Percentiles rank a stretch among this genome's conserved stretches.
These are phyloP conservation scores for Linum trigynum DNA, from an alignment of 345 rosid species.

Conservation along the genomic window DNA sequence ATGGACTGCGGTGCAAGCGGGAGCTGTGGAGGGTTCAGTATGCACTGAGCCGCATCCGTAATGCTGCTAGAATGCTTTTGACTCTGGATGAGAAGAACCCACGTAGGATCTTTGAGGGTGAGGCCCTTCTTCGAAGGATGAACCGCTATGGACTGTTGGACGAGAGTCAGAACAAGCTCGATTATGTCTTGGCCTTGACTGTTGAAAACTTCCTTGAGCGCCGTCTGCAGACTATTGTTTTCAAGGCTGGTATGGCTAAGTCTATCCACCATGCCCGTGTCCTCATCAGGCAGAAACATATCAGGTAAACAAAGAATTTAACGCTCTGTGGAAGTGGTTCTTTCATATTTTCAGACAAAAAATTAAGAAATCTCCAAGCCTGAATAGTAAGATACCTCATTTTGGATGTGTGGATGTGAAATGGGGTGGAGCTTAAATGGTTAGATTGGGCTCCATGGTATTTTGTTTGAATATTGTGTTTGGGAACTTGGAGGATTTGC, in stretches of 20 bases:
- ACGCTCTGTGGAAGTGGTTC: no score
- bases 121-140: slow-evolving; percentile 51
- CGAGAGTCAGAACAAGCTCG: slow-evolving; percentile 46
- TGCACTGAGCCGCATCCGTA: slow-evolving; percentile 14
- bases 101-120: slow-evolving; percentile 48
- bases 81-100: slow-evolving; percentile 29
- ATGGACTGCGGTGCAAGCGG: slow-evolving; percentile 53
- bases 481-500: no score
- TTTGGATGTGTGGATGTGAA: no score
- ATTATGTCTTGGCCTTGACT: slow-evolving; percentile 61
- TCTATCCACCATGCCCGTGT: slow-evolving; percentile 61
- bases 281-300: slow-evolving; percentile 58
- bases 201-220: slow-evolving; percentile 63
- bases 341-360: no score
- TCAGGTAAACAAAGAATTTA: slow-evolving; percentile 26
- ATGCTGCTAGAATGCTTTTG: slow-evolving; percentile 49
- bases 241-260: slow-evolving; percentile 63
- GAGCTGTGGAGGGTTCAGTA: slow-evolving; percentile 65
- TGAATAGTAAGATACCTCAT: no score
- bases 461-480: no score
- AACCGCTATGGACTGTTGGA: slow-evolving; percentile 31
- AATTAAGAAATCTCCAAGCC: no score
- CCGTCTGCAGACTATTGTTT: slow-evolving; percentile 53
- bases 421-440: no score
- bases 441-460: no score